Evolutionary conservation across 2,329 filamentous ascomycete genomes (phyloP), one percentile per base, ranked within the genome.

Genomic region (Aspergillus versicolor): DNA sequence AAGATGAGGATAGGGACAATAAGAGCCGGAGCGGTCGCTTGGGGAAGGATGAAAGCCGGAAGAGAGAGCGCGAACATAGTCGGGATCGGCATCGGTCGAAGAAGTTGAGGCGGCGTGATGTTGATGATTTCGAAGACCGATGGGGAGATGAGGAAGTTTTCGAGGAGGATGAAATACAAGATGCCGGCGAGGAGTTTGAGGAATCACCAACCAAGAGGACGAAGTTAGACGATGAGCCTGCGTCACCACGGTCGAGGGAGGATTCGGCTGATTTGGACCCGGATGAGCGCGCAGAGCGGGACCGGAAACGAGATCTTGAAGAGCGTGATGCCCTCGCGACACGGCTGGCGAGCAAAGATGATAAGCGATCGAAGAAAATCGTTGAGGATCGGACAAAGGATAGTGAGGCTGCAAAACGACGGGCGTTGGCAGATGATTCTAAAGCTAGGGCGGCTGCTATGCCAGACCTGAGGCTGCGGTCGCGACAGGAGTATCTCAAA

Each of bases 401-500:
- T 57, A 79, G 84, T 46, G 82, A 84, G 15, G 80, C 84, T 8
- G 84, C 83, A 1, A 81, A 87, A 60, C 79, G 88, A 48, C 79
- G 87, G 59, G 81, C 82, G 1, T 73, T 90, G 57, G 87, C 85
- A 11, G 86, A 89, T 59, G 87, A 92, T 70, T 81, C 87, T 4
- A 82, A 83, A 38, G 84, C 88, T 6, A 82, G 88, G 56, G 82
- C 81, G 60, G 86, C 87, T 8, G 89, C 89, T n/a, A 82, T 96
- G 71, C 86, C 88, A 3, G 92, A 95, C 60, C 75, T 97, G 17
- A 84, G 94, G 42, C 81, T 94, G 68, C 85, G 91, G 32, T 96
- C 92, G 3, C 85, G 94, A 59, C 92, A 97, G 70, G 88, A 94
- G 63, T 99, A 99, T 70, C 81, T 99, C 30, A 91, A 92, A 74